Conservation (phyloP, 2,329 filamentous ascomycete species). For the Macroventuria anomochaeta region DNA sequence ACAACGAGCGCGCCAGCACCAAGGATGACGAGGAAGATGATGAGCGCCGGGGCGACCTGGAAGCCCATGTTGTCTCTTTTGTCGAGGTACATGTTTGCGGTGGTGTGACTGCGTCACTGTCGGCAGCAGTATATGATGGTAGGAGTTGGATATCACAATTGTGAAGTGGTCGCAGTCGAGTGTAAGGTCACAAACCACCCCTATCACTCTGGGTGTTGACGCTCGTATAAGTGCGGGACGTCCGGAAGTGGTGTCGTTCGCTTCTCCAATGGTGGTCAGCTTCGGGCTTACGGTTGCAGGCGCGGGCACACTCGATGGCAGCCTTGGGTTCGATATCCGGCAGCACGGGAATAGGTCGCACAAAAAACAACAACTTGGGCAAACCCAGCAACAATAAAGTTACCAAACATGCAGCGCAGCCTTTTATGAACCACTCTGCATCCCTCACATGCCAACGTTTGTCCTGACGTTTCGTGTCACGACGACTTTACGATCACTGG, state of each 20-base stretch:
- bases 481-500: neutral
- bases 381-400: slow-evolving; percentile 5
- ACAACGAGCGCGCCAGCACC: slow-evolving; percentile 30
- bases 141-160: neutral
- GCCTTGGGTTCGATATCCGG: slow-evolving; percentile 1
- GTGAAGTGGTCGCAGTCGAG: slow-evolving; percentile 2
- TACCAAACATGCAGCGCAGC: neutral
- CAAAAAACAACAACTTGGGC: neutral
- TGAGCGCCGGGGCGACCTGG: slow-evolving; percentile 31
- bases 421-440: neutral
- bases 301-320: neutral
- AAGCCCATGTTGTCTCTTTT: slow-evolving; percentile 40
- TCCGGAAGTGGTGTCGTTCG: slow-evolving; percentile 5
- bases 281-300: slow-evolving; percentile 12
- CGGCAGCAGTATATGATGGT: neutral
- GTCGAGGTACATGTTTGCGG: slow-evolving; percentile 20
- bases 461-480: slow-evolving; percentile 8
- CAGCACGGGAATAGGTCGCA: slow-evolving; percentile 1
- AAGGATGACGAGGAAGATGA: slow-evolving; percentile 42
- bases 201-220: neutral
- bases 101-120: slow-evolving; percentile 2
- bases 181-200: slow-evolving; percentile 1
- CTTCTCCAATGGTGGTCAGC: slow-evolving; percentile 2
- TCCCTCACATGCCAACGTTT: slow-evolving; percentile 7
- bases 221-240: slow-evolving; percentile 9